phyloP scores from a whole-genome alignment of 331 rosid species.

The Quercus lobata region DNA sequence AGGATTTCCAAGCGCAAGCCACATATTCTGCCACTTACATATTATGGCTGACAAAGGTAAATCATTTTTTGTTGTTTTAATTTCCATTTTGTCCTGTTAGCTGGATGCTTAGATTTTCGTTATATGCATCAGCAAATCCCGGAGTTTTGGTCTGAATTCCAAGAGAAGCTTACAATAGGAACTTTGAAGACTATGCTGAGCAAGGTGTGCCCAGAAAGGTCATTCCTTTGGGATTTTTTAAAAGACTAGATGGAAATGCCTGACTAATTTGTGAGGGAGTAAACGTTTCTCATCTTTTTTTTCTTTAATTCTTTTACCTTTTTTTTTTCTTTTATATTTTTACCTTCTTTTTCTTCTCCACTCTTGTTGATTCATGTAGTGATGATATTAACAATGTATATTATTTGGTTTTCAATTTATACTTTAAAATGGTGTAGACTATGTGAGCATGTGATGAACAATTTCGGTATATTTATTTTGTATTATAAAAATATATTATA shows the following conservation, averaged over 20 bases:
- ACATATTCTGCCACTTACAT: conserved; percentile 48
- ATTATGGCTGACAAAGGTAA: conserved; percentile 69
- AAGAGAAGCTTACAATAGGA: conserved; percentile 38
- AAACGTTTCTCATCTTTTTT: too few species aligned
- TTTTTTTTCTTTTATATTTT: too few species aligned
- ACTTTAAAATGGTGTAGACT: too few species aligned
- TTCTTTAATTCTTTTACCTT: too few species aligned
- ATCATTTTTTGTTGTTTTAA: background rate
- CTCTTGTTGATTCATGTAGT: background rate
- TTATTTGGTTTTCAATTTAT: too few species aligned
- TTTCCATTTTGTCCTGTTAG: background rate
- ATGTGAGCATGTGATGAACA: too few species aligned
- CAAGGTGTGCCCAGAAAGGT: conserved; percentile 55
- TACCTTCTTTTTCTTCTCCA: background rate
- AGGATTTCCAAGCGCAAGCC: conserved; percentile 74
- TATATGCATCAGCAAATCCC: conserved; percentile 57
- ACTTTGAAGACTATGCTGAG: conserved; percentile 49
- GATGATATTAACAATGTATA: too few species aligned
- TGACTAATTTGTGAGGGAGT: background rate
- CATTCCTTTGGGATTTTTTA: conserved; percentile 47
- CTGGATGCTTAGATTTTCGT: conserved; percentile 7
- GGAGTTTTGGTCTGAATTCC: conserved; percentile 30
- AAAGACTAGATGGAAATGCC: background rate
- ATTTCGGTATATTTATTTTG: too few species aligned
- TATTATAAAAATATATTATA: too few species aligned